Base-by-base conservation (phyloP, 2,329 filamentous ascomycete genomes). In the Zasmidium citrigriseum region DNA sequence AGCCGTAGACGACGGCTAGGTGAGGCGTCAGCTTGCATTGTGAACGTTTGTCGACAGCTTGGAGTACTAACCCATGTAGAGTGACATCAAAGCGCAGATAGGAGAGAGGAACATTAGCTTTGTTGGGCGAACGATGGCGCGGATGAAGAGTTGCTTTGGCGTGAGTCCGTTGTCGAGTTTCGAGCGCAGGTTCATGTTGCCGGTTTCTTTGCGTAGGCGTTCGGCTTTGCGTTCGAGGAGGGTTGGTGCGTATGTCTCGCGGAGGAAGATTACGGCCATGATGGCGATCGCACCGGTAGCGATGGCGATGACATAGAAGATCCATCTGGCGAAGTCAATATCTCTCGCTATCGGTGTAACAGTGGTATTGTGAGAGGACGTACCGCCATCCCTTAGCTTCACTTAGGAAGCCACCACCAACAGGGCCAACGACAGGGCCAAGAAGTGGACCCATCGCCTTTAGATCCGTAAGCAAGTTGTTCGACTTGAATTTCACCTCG, bases 311-410 rank as follows among this genome's bases (percentile, higher is more conserved):
- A 95, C 84, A 87, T 89, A 93, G 78, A 93, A 93, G 0, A 93
- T 79, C 90, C 55, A 57, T 24, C 55, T 57, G 16, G 12, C 3
- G 22, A 29, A 1, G 24, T 55, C 23, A 55, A 21, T 41, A 18
- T 29, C 24, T 16, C 46, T 29, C 14, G 7, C 29, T 27, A 9
- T 18, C 20, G 20, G 16, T 27, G 45, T 5, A n/a, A 21, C 18
- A 34, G 20, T 16, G n/a, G 22, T 46, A 10, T 46, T 46, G n/a
- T n/a, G 16, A 16, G 4, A 41, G 21, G 23, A 16, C 54, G 18
- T 90, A 95, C 64, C 90, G 79, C 91, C 91, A 91, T 0, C 82
- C 85, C 9, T 80, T 83, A 55, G 81, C 75, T 64, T 86, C 74
- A 0, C 84, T 78, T 22, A 90, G 83, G 67, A 86, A 89, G 0